Conservation (phyloP, 2,329 filamentous ascomycete genomes). For the Colletotrichum orchidophilum region DNA sequence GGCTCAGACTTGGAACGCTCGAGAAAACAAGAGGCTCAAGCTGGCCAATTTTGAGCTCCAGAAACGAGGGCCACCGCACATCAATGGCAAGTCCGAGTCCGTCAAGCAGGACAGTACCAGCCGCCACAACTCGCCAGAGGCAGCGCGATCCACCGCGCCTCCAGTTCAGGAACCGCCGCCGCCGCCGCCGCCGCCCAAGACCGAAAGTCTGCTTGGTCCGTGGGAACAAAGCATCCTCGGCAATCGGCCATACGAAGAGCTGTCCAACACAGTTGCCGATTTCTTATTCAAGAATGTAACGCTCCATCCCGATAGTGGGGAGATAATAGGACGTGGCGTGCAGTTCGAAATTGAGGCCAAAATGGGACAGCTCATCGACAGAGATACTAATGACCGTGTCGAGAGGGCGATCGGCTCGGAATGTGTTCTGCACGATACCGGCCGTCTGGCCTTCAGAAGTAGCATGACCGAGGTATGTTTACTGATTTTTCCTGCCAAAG, state of each 20-base stretch:
- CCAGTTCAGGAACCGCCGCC: constrained; percentile 34
- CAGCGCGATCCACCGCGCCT: constrained; percentile 44
- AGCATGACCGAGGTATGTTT: constrained; percentile 85
- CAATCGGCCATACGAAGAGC: constrained; percentile 75
- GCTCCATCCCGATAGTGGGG: constrained; percentile 70
- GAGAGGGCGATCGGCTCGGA: constrained; percentile 75
- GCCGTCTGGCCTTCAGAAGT: constrained; percentile 78
- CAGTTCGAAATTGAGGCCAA: constrained; percentile 96
- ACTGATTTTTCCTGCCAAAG: background rate
- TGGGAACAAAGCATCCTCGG: constrained; percentile 78
- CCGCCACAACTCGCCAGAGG: constrained; percentile 58
- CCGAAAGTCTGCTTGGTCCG: constrained; percentile 53
- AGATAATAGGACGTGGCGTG: constrained; percentile 71
- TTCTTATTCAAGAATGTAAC: constrained; percentile 81
- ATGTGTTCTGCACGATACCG: constrained; percentile 70
- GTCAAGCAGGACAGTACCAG: constrained; percentile 46
- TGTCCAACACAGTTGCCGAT: constrained; percentile 81
- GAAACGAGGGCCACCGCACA: constrained; percentile 45
- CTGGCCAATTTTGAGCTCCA: constrained; percentile 58
- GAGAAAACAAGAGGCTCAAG: constrained; percentile 49
- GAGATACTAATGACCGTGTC: constrained; percentile 75
- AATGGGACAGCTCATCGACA: constrained; percentile 82
- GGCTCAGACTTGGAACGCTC: constrained; percentile 53
- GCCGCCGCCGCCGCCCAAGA: constrained; percentile 13
- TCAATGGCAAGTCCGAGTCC: constrained; percentile 51